phyloP scores from a whole-genome alignment of 257 asterid species.

The Mitragyna speciosa region DNA sequence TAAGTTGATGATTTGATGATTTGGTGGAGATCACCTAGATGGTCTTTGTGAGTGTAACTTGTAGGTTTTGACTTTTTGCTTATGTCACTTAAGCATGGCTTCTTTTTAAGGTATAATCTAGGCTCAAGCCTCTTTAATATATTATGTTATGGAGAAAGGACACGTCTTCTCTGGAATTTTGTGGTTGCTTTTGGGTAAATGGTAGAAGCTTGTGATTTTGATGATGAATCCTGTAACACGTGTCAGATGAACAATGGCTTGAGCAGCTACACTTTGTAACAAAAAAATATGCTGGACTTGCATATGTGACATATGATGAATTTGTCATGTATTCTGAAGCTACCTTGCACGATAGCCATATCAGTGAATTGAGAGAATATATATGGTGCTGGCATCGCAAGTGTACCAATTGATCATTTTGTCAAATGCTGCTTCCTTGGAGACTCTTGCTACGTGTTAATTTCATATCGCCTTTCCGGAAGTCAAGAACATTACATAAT shows the following conservation, averaged over 20 bases:
- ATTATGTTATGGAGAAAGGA: conserved; percentile 6
- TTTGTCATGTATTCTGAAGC: conserved; percentile 6
- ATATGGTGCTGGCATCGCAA: conserved; percentile 5
- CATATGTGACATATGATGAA: background rate
- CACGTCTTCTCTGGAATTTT: conserved; percentile 9
- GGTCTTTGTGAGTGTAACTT: conserved; percentile 30
- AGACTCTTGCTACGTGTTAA: background rate
- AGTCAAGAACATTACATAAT: background rate
- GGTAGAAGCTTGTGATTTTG: conserved; percentile 6
- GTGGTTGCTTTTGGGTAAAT: conserved; percentile 12
- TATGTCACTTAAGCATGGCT: conserved; percentile 16
- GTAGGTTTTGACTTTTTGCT: conserved; percentile 21
- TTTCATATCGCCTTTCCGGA: background rate
- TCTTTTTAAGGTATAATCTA: conserved; percentile 16
- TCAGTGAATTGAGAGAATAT: background rate
- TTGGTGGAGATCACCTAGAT: conserved; percentile 26
- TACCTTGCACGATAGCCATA: background rate
- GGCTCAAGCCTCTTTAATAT: conserved; percentile 3
- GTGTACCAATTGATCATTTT: background rate
- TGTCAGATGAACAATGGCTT: background rate
- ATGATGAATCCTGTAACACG: conserved; percentile 4
- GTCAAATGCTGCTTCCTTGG: background rate
- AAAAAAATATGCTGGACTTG: background rate
- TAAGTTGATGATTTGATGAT: conserved; percentile 24
- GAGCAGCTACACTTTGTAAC: background rate